Percentiles rank a stretch among this genome's conserved stretches.
Evolutionary conservation across 208 protist genomes (phyloP).

Genomic region (Histomonas meleagridis): DNA sequence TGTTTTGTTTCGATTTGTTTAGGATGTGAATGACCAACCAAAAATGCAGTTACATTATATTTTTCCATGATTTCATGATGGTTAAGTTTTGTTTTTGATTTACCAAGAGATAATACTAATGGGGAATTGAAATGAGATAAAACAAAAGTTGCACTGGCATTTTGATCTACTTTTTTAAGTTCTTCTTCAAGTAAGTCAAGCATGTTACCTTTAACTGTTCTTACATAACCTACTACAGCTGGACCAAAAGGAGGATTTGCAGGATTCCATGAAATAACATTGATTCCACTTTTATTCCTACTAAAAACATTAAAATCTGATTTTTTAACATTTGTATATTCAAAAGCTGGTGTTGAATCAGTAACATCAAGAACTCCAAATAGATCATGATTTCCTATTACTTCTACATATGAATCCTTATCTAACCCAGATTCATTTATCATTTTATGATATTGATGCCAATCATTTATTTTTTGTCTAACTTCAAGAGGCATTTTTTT

Average conservation of each 20-base stretch:
- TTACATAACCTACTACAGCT: not conserved
- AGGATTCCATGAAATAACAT: not conserved
- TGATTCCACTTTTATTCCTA: not conserved
- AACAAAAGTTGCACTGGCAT: not conserved
- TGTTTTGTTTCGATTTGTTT: not conserved
- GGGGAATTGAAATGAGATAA: not conserved
- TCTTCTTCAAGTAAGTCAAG: not conserved
- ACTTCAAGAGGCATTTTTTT: too few relatives aligned
- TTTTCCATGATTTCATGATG: not conserved
- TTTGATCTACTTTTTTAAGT: not conserved
- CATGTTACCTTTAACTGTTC: not conserved
- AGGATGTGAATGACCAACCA: not conserved
- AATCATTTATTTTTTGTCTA: too few relatives aligned
- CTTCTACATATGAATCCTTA: not conserved
- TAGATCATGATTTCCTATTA: not conserved
- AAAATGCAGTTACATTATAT: not conserved
- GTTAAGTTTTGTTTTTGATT: not conserved
- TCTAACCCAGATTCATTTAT: not conserved
- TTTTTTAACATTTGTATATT: not conserved
- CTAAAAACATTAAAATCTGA: not conserved
- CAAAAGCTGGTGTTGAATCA: too few relatives aligned
- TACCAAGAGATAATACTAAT: too few relatives aligned
- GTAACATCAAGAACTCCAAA: too few relatives aligned
- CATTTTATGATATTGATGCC: not conserved
- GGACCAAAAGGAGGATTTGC: not conserved